A percentile compares a stretch with the other conserved stretches of the same genome.
These are phyloP conservation scores for Lodderomyces pseudojiufengensis DNA, from an alignment of 1,139 yeast genomes.

Conservation along the genomic window DNA sequence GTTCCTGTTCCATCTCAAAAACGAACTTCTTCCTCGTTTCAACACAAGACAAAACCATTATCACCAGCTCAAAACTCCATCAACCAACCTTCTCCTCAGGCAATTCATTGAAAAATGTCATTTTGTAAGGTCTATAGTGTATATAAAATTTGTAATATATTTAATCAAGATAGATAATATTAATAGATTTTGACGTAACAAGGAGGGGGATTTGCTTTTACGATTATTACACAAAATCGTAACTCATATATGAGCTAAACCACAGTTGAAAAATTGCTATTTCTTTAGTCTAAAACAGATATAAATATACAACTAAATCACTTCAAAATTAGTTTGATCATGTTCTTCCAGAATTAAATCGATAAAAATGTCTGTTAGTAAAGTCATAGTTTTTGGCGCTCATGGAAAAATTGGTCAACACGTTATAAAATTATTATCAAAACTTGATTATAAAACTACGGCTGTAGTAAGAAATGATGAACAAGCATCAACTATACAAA, in stretches of 20 bases:
- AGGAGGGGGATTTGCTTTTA: no score
- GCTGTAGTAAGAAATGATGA: constrained; percentile 50
- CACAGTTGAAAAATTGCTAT: no score
- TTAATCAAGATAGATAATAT: constrained; percentile 1
- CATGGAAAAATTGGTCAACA: constrained; percentile 57
- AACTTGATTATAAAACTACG: constrained; percentile 29
- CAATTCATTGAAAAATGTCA: background rate
- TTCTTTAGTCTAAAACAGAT: no score
- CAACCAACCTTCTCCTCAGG: constrained; percentile 2
- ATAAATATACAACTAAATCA: no score
- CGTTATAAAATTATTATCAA: constrained; percentile 23
- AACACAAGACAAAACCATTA: constrained; percentile 4
- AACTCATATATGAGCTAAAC: no score
- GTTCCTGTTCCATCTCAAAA: constrained; percentile 4
- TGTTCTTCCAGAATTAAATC: no score
- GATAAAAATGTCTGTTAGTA: constrained; percentile 7
- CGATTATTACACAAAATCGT: no score
- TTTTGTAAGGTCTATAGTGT: constrained; percentile 2
- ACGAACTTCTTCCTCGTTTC: background rate
- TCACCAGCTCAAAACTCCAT: constrained; percentile 6
- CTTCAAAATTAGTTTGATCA: no score
- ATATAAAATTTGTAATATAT: constrained; percentile 3
- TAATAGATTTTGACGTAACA: no score
- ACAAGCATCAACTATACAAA: constrained; percentile 36
- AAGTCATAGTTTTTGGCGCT: constrained; percentile 49